A percentile compares a stretch with the other conserved stretches of the same genome.
Conservation (phyloP, 129 eudicot species). For the Ambrosia artemisiifolia region DNA sequence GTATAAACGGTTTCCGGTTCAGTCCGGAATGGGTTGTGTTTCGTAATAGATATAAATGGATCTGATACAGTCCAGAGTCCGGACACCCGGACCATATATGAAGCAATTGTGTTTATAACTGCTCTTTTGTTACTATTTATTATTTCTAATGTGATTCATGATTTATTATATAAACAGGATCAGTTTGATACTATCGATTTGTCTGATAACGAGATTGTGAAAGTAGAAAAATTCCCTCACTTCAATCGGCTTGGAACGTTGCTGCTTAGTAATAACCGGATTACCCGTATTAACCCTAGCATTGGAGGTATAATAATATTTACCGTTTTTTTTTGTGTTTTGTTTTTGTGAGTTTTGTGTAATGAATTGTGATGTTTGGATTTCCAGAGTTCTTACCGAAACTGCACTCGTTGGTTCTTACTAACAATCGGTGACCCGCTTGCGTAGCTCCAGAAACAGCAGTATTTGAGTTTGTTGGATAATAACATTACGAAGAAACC, state of each 20-base stretch:
- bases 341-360: constrained; percentile 25
- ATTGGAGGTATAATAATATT: constrained; percentile 61
- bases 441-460: constrained; percentile 83
- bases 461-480: constrained; percentile 80
- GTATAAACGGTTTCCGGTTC: too few relatives aligned
- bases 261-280: constrained; percentile 83
- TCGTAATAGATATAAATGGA: too few relatives aligned
- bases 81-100: too few relatives aligned
- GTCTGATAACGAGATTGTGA: constrained; percentile 96
- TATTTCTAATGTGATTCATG: not conserved
- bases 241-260: constrained; percentile 83
- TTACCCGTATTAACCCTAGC: too few relatives aligned
- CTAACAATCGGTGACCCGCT: constrained; percentile 97
- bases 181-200: constrained; percentile 93
- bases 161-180: constrained; percentile 49
- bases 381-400: constrained; percentile 95
- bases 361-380: constrained; percentile 32
- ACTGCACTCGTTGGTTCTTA: constrained; percentile 88
- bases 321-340: not conserved
- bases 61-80: too few relatives aligned
- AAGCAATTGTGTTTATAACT: too few relatives aligned
- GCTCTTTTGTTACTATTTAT: too few relatives aligned
- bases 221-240: constrained; percentile 88
- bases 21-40: too few relatives aligned
- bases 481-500: constrained; percentile 90